Conservation (phyloP, 2,329 filamentous ascomycete genomes). For the Falciphora oryzae region DNA sequence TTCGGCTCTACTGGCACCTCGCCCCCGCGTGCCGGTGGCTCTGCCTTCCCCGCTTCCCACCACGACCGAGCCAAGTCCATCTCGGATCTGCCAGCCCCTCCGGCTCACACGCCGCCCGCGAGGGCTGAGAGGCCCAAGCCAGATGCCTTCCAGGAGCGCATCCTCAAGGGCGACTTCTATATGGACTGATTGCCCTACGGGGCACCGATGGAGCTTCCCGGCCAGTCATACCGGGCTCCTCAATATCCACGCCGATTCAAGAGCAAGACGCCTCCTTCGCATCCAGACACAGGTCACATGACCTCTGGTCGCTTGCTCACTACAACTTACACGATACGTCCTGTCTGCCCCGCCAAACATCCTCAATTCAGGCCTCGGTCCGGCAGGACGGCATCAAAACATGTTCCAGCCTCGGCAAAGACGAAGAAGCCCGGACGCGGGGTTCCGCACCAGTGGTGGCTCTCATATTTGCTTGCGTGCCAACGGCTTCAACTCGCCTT, state of each 20-base stretch:
- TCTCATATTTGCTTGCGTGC: neutral
- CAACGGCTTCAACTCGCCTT: neutral
- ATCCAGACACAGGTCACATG: neutral
- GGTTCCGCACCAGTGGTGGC: neutral
- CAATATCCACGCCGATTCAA: neutral
- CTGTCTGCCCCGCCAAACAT: neutral
- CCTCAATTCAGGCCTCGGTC: neutral
- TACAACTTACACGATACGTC: neutral
- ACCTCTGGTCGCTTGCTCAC: neutral
- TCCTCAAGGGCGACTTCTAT: constrained; percentile 95
- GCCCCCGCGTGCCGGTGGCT: constrained; percentile 30
- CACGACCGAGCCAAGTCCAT: constrained; percentile 69
- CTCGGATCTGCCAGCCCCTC: constrained; percentile 55
- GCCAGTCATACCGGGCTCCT: constrained; percentile 4
- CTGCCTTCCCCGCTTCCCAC: constrained; percentile 20
- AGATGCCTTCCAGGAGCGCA: constrained; percentile 93
- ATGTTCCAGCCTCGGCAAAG: neutral
- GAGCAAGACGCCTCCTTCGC: constrained; percentile 1
- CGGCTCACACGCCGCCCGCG: constrained; percentile 43
- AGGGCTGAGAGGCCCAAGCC: constrained; percentile 61
- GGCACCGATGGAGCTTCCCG: neutral
- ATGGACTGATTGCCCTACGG: constrained; percentile 64
- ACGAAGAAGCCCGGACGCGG: neutral
- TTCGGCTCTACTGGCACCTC: constrained; percentile 43
- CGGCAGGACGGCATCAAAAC: neutral